Evolutionary conservation across 768 basidiomycete genomes (phyloP), one percentile per base, ranked within the genome.

Genomic region (Inosperma sp.): DNA sequence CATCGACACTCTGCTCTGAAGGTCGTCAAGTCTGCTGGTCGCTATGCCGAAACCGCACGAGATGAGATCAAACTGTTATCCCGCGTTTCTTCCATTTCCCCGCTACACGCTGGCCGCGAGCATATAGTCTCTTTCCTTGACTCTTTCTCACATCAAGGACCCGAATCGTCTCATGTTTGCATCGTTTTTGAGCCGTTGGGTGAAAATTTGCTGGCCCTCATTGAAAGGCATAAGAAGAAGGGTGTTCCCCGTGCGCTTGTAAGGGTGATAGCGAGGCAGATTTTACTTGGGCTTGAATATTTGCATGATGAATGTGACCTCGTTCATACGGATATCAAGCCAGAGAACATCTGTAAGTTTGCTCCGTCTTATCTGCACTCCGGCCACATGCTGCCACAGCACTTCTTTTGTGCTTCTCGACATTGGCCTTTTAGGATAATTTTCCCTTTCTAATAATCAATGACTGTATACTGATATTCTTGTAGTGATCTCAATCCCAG

Each of bases 51-150:
- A 66, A 97, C 95, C 4, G 95, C 95, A 23, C 81, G 87, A 44
- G 95, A 98, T 66, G 95, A 98, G 71, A 97, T 98, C 67, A 90
- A 93, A 65, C 80, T 97, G 27, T 79, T 93, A 33, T 80, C 83
- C 55, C 83, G 83, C 57, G 86, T 94, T 5, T 74, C 80, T 47
- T 75, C 80, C 16, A 77, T 80, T 65, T 85, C 81, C 63, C 85
- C 82, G n/a, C 62, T 72, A 2, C 93, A 95, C 64, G 81, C 81
- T 13, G 93, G 93, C 49, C 78, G 86, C 49, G 70, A 77, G 21
- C 83, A 93, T 62, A 79, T 95, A 50, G 91, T 96, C 54, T 84
- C 88, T 9, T 89, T 94, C 59, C 82, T 95, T 53, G 93, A 96
- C 69, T 88, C 90, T 22, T 96, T 96, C 68, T 74, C 78, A 7